Evolutionary conservation across 768 basidiomycete genomes (phyloP).

Genomic region (Naganishia vaughanmartiniae): DNA sequence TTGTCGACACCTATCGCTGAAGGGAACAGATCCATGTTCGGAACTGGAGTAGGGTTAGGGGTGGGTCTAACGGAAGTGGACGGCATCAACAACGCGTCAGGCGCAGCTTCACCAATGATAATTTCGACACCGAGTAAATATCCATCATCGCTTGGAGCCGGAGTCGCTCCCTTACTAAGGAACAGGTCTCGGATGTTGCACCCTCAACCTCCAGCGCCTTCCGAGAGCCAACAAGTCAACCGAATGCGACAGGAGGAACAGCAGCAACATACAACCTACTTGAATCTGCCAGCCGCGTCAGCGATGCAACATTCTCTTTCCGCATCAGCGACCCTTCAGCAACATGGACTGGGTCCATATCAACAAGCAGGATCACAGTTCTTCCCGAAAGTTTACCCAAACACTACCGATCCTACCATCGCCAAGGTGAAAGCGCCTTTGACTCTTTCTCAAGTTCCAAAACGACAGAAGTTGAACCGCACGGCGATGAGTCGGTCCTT

Average conservation of each 20-base stretch:
- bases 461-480: background rate
- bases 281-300: background rate
- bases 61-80: background rate
- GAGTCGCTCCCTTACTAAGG: background rate
- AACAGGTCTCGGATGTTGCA: slow-evolving; percentile 1
- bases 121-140: slow-evolving; percentile 26
- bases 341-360: background rate
- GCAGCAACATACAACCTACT: background rate
- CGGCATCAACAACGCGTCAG: background rate
- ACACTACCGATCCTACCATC: background rate
- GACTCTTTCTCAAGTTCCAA: slow-evolving; percentile 19
- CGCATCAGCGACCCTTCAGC: background rate
- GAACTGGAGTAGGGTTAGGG: background rate
- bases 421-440: slow-evolving; percentile 11
- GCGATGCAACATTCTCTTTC: slow-evolving; percentile 5
- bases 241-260: background rate
- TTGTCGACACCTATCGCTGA: slow-evolving; percentile 5
- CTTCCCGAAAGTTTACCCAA: background rate
- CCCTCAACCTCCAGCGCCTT: background rate
- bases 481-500: slow-evolving; percentile 15
- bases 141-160: slow-evolving; percentile 9
- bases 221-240: background rate
- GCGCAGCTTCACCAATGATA: slow-evolving; percentile 3
- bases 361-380: background rate
- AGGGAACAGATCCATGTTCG: slow-evolving; percentile 6